phyloP scores from a whole-genome alignment of 176 grass and related monocot species.

The Paspalum notatum region DNA sequence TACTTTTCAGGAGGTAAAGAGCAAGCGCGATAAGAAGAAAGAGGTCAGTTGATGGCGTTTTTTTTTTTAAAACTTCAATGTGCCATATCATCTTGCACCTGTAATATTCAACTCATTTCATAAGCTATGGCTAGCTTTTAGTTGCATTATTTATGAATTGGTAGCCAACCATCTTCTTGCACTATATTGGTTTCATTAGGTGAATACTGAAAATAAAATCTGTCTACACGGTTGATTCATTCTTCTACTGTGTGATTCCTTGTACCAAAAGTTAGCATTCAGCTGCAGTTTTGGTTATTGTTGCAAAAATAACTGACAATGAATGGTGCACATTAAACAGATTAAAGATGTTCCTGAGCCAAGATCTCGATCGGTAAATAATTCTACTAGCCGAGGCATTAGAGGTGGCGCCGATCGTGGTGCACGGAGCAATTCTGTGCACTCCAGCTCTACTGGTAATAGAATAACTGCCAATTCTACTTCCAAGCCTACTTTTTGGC shows the following conservation, averaged over 20 bases:
- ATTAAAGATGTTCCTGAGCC: constrained; percentile 73
- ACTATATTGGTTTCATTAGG: background rate
- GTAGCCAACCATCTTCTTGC: background rate
- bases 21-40: constrained; percentile 86
- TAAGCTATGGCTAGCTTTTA: constrained; percentile 6
- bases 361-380: constrained; percentile 72
- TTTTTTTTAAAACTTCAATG: constrained; percentile 17
- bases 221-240: background rate
- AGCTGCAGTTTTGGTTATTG: constrained; percentile 15
- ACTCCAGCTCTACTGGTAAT: constrained; percentile 70
- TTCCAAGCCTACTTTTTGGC: constrained; percentile 27
- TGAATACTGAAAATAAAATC: background rate
- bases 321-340: constrained; percentile 42
- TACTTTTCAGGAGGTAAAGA: constrained; percentile 89
- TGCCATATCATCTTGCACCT: background rate
- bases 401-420: constrained; percentile 73
- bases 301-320: constrained; percentile 31
- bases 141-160: constrained; percentile 13
- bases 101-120: constrained; percentile 3
- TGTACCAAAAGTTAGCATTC: background rate
- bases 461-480: constrained; percentile 11
- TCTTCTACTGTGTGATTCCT: background rate
- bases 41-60: constrained; percentile 46
- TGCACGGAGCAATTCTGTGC: constrained; percentile 53
- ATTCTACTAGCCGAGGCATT: constrained; percentile 54